Evolutionary conservation across 495 filamentous ascomycete genomes (phyloP), one percentile per base, ranked within the genome.

Genomic region (Talaromyces liani): DNA sequence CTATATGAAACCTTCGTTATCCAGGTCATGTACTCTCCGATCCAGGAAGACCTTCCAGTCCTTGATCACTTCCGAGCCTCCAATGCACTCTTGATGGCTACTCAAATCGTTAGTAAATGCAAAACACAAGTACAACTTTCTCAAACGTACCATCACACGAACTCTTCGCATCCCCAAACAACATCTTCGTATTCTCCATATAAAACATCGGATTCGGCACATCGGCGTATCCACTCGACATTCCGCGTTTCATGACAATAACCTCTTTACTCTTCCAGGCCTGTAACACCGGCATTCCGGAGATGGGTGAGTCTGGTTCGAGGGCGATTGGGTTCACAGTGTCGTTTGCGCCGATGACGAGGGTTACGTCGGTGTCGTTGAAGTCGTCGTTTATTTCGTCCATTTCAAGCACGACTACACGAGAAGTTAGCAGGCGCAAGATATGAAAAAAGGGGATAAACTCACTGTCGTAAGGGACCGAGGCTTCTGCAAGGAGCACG

Each of bases 371-470:
- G 0, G 90, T 92, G 41, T 91, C 87, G 39, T 77, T 68, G 73
- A 93, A 93, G 71, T 92, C 90, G 58, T 93, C 90, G 73, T 93
- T 93, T 75, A 93, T 92, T 73, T 93, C 90, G 71, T 92, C 90
- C 90, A 92, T 92, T 75, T 93, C 90, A 18, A 91, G 78, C 36
- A 92, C 89, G 57, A 91, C 75, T 80, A 16, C 2, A 27, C 3
- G 25, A 73, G 49, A 75, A 69, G 25, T 66, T 61, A 62, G 24
- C 57, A 54, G 58, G 34, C 12, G n/a, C 18, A 22, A 4, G 29
- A 31, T 60, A 3, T 22, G 22, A 14, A 31, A 24, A 9, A 31
- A 14, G 62, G 29, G n/a, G 53, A 61, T 51, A n/a, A 56, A 70
- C 71, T 69, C 70, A 79, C 77, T 92, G 68, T 93, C 90, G 69